Evolutionary conservation across 202 grass and related monocot genomes (phyloP).

Genomic region (Sporobolus alterniflorus): DNA sequence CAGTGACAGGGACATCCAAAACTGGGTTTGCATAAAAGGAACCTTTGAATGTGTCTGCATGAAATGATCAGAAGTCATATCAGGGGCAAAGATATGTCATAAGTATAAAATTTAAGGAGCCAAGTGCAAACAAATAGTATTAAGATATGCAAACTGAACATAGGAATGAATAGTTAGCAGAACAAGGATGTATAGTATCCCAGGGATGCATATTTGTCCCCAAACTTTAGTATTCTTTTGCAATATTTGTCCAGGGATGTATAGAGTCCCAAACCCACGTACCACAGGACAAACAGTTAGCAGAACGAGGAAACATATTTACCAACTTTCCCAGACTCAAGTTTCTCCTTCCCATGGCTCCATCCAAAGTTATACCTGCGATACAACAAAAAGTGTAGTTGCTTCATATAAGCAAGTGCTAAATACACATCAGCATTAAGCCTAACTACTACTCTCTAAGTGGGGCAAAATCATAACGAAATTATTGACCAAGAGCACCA

Average conservation of each 20-base stretch:
- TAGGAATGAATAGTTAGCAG: no score
- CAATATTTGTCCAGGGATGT: not conserved
- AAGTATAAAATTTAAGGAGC: not conserved
- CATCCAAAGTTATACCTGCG: slow-evolving; percentile 89
- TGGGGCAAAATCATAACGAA: not conserved
- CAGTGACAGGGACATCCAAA: slow-evolving; percentile 74
- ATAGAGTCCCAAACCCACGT: not conserved
- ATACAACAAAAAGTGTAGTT: not conserved
- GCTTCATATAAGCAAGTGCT: not conserved
- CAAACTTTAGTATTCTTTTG: not conserved
- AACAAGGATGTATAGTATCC: no score
- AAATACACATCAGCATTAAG: not conserved
- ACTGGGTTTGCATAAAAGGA: slow-evolving; percentile 97
- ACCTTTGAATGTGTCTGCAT: slow-evolving; percentile 90
- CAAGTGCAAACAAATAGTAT: not conserved
- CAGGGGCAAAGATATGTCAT: not conserved
- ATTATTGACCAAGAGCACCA: not conserved
- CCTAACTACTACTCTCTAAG: not conserved
- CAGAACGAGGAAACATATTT: slow-evolving; percentile 12
- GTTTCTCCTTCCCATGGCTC: slow-evolving; percentile 95
- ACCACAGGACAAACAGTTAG: not conserved
- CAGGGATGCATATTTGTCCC: no score
- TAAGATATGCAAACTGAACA: not conserved
- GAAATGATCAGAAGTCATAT: slow-evolving; percentile 2
- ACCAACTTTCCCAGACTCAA: slow-evolving; percentile 93